phyloP scores from a whole-genome alignment of 352 stramenopile genomes.

The Aphanomyces cochlioides region DNA sequence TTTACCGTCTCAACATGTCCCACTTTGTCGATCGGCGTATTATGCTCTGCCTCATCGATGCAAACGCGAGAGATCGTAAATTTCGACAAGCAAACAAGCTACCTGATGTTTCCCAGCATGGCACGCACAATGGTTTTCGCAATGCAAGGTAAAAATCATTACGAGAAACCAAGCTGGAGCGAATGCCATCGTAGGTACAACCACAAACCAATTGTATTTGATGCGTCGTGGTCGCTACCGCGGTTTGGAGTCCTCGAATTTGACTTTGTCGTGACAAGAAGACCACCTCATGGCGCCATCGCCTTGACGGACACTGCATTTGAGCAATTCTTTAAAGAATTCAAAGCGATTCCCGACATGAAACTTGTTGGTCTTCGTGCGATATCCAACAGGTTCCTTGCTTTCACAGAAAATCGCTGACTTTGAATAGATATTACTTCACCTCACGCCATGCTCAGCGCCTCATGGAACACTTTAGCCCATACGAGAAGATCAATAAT shows the following conservation, averaged over 20 bases:
- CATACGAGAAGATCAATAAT: conserved; percentile 55
- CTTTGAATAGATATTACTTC: conserved; percentile 50
- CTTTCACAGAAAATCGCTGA: not conserved
- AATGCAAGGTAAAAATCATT: conserved; percentile 18
- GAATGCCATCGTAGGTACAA: conserved; percentile 44
- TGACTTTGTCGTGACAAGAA: conserved; percentile 61
- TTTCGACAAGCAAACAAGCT: conserved; percentile 55
- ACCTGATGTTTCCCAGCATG: conserved; percentile 58
- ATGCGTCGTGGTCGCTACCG: conserved; percentile 55
- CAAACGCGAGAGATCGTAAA: conserved; percentile 55
- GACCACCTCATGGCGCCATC: conserved; percentile 54
- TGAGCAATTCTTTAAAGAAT: conserved; percentile 73
- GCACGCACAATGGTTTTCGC: conserved; percentile 30
- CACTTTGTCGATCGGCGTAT: conserved; percentile 69
- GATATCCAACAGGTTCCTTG: conserved; percentile 45
- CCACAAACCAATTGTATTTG: conserved; percentile 51
- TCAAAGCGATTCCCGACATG: conserved; percentile 66
- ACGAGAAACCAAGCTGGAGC: not conserved
- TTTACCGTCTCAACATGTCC: conserved; percentile 64
- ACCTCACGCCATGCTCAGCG: conserved; percentile 62
- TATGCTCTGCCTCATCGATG: conserved; percentile 62
- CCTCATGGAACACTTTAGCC: conserved; percentile 75
- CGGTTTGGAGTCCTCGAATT: conserved; percentile 63
- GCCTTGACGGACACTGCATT: conserved; percentile 61
- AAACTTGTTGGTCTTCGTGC: conserved; percentile 65